Base-by-base conservation (phyloP, 2,329 filamentous ascomycete species). In the Colletotrichum australisinense region DNA sequence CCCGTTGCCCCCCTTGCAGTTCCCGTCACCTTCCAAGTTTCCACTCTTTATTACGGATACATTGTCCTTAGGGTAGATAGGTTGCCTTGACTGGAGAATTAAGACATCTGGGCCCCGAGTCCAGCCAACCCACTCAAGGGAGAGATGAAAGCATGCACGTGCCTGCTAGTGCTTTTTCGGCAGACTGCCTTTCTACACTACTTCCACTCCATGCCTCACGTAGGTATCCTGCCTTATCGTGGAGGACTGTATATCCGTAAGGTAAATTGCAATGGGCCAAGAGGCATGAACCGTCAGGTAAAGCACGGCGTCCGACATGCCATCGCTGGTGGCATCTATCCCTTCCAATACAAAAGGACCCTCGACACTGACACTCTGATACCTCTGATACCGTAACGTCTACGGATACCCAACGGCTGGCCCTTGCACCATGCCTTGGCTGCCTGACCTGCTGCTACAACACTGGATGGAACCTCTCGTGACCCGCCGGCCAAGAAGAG, bases 371-470 rank as follows among this genome's bases (percentile, higher is more conserved):
- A 35, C 32, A 35, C 11, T 28, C 38, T 49, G 24, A 38, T 26
- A 30, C 35, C n/a, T n/a, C 24, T 24, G 60, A 42, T 52, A 49
- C 60, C 60, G 22, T 9, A 52, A 52, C 46, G 26, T 5, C 38
- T 11, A 52, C 46, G 12, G 5, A 16, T 11, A 63, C 60, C 42
- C 42, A 63, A 32, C 26, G 38, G 11, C 42, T 46, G 42, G 16
- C 12, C 26, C 30, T 11, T 22, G 7, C 38, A 38, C 26, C 38
- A 22, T 24, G 19, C 28, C 38, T 52, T 63, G 59, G 59, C 59
- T 63, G 60, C 60, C 26, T 32, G 60, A 22, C 42, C 62, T 64
- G 26, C 38, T 64, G 46, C 62, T n/a, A 35, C 28, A 26, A 22
- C 42, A 64, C n/a, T 55, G 62, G 30, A 64, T 19, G 46, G 46